A percentile compares a stretch with the other conserved stretches of the same genome.
phyloP scores from a whole-genome alignment of 2,329 filamentous ascomycete species.

The Clonostachys solani region DNA sequence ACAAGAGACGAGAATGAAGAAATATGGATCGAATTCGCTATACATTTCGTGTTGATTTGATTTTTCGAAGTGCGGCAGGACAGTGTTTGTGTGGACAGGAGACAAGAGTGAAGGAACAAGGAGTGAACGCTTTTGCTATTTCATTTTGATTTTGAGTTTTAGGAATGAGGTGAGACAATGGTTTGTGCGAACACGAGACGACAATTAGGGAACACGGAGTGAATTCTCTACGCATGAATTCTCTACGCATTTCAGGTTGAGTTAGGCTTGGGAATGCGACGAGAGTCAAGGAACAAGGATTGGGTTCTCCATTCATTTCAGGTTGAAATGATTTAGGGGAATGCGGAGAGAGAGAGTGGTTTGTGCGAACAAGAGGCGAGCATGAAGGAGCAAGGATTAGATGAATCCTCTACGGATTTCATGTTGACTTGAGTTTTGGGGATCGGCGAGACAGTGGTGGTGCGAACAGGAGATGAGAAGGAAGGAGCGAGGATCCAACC shows the following conservation, averaged over 20 bases:
- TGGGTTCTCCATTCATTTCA: conserved; percentile 1
- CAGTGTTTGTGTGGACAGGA: background rate
- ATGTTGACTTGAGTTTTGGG: too few relatives aligned
- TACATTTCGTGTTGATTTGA: background rate
- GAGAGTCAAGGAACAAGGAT: background rate
- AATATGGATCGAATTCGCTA: background rate
- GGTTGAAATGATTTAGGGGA: conserved; percentile 7
- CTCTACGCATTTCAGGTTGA: background rate
- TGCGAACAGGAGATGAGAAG: too few relatives aligned
- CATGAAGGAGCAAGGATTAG: background rate
- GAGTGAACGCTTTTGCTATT: conserved; percentile 6
- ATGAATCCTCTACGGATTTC: too few relatives aligned
- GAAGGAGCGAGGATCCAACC: too few relatives aligned
- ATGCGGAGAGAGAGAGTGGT: conserved; percentile 8
- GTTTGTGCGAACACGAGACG: too few relatives aligned
- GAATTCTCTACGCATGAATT: too few relatives aligned
- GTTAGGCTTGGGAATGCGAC: conserved; percentile 4
- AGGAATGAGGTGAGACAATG: too few relatives aligned
- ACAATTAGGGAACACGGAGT: too few relatives aligned
- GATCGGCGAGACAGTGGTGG: too few relatives aligned
- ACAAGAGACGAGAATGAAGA: background rate
- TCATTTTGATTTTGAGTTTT: conserved; percentile 4
- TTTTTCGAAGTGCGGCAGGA: background rate
- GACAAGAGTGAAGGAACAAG: background rate
- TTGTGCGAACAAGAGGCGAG: background rate